Conservation (phyloP, 225 moss, liverwort and hornwort genomes). For the Anthoceros angustus region DNA sequence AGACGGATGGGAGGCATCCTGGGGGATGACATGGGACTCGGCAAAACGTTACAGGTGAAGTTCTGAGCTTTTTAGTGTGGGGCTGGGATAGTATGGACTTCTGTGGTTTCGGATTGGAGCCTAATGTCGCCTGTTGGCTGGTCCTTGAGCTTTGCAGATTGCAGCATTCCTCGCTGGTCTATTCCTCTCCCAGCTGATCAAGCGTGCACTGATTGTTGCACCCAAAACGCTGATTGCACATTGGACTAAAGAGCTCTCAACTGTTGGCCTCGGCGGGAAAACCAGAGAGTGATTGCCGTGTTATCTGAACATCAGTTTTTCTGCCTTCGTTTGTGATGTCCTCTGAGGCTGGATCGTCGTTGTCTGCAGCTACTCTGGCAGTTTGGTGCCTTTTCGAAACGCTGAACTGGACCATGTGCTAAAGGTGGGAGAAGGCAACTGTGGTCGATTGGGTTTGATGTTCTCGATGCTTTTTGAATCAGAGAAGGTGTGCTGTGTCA, state of each 20-base stretch:
- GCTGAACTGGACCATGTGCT: background rate
- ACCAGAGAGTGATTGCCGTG: constrained; percentile 46
- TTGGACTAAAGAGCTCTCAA: constrained; percentile 73
- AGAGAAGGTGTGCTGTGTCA: background rate
- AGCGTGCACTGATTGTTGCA: constrained; percentile 77
- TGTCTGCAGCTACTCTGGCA: constrained; percentile 1
- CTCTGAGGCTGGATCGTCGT: background rate
- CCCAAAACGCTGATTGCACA: constrained; percentile 90
- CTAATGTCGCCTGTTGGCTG: background rate
- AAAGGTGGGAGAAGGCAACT: background rate
- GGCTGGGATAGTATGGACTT: background rate
- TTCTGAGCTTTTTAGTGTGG: background rate
- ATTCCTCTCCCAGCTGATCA: constrained; percentile 59
- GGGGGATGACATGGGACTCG: constrained; percentile 97
- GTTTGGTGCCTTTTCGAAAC: background rate
- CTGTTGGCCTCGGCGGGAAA: constrained; percentile 60
- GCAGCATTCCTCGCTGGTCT: constrained; percentile 81
- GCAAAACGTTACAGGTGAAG: constrained; percentile 84
- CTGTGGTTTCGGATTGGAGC: background rate
- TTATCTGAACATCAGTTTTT: background rate
- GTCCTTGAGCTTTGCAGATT: constrained; percentile 29
- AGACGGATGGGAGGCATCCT: constrained; percentile 89
- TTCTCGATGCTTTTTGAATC: background rate
- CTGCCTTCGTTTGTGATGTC: background rate
- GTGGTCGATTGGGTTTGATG: background rate